phyloP scores from a whole-genome alignment of 2,329 filamentous ascomycete species.

The Sphaceloma murrayae region DNA sequence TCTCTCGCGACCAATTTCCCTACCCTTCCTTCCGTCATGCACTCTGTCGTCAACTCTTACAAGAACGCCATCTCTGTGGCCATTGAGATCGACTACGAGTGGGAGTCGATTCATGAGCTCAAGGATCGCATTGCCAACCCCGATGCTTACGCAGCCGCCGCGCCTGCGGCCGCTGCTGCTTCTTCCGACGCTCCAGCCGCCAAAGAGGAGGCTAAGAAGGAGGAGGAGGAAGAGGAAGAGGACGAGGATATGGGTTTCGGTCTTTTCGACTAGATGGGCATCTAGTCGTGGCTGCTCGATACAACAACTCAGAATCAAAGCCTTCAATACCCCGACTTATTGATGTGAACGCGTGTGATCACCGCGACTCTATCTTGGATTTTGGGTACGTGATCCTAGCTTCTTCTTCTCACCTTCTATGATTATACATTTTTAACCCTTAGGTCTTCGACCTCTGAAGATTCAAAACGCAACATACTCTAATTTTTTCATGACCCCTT shows the following conservation, averaged over 20 bases:
- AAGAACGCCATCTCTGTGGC: conserved; percentile 92
- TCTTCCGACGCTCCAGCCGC: conserved; percentile 44
- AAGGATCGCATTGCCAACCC: conserved; percentile 99
- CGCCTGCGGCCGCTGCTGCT: conserved; percentile 56
- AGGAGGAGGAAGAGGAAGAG: conserved; percentile 54
- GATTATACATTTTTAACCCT: conserved; percentile 62
- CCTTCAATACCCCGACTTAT: neutral
- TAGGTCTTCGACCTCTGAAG: conserved; percentile 45
- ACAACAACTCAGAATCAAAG: conserved; percentile 21
- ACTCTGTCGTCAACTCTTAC: conserved; percentile 95
- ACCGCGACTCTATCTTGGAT: neutral
- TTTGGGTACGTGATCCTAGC: conserved; percentile 30
- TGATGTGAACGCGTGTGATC: neutral
- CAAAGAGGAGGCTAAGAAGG: conserved; percentile 49
- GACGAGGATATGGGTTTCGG: conserved; percentile 47
- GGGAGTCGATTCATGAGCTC: conserved; percentile 92
- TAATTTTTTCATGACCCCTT: conserved; percentile 59
- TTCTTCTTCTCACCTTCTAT: conserved; percentile 27
- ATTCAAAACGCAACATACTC: conserved; percentile 57
- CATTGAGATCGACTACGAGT: conserved; percentile 80
- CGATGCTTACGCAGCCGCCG: conserved; percentile 82
- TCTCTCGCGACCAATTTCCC: conserved; percentile 93
- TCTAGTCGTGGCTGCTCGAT: neutral
- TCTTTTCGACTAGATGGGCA: conserved; percentile 42
- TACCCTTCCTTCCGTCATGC: conserved; percentile 88